These are phyloP conservation scores for Candida hispaniensis DNA, from an alignment of 805 yeast genomes.

Conservation along the genomic window DNA sequence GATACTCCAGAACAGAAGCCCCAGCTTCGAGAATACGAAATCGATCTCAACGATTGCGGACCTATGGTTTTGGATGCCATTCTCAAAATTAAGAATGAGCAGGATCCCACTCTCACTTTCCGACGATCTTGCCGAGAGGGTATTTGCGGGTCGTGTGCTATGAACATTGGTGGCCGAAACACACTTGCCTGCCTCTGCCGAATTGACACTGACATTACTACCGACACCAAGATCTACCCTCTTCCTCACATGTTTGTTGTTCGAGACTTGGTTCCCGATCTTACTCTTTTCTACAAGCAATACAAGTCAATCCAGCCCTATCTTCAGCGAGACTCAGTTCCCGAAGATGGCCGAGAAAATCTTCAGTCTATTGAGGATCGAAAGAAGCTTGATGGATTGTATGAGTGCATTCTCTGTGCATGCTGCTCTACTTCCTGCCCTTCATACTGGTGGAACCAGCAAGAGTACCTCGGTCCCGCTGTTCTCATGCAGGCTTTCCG, in stretches of 20 bases:
- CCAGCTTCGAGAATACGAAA: constrained; percentile 64
- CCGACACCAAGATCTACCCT: constrained; percentile 83
- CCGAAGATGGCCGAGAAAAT: constrained; percentile 87
- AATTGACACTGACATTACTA: constrained; percentile 67
- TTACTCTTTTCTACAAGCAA: constrained; percentile 96
- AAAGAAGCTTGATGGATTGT: constrained; percentile 90
- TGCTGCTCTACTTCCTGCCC: constrained; percentile 99
- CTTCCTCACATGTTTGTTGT: constrained; percentile 97
- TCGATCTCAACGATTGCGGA: constrained; percentile 86
- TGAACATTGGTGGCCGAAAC: constrained; percentile 97
- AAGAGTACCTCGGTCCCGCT: constrained; percentile 97
- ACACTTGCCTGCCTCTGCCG: constrained; percentile 94
- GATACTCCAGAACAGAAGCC: constrained; percentile 93
- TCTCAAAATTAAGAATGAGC: constrained; percentile 90
- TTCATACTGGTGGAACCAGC: constrained; percentile 99
- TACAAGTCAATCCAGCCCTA: constrained; percentile 97
- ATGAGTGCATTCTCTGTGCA: constrained; percentile 96
- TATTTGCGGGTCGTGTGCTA: constrained; percentile 98
- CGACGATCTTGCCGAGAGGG: constrained; percentile 99
- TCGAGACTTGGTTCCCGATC: constrained; percentile 93
- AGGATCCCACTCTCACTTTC: constrained; percentile 89
- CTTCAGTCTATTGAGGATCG: constrained; percentile 87
- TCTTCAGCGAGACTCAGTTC: constrained; percentile 69
- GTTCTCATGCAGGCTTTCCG: constrained; percentile 98
- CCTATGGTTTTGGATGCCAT: constrained; percentile 97